Evolutionary conservation across 805 yeast genomes (phyloP).

Genomic region (Debaryomyces maramus): DNA sequence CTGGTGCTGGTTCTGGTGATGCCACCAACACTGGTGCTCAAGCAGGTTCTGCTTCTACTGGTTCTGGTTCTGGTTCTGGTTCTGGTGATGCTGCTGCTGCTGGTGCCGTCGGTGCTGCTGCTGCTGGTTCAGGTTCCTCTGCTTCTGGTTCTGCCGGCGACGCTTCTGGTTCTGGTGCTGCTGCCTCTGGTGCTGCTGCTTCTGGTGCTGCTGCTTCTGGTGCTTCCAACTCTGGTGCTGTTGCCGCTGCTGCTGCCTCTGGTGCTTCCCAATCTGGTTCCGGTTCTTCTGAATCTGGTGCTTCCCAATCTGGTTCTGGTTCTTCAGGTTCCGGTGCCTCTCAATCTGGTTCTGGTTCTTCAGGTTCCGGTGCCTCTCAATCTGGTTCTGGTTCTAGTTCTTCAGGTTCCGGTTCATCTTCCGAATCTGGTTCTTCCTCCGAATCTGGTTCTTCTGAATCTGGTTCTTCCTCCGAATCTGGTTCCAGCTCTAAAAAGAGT

Average conservation of each 20-base stretch:
- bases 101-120: no score
- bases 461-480: slow-evolving; percentile 4
- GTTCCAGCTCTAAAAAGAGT: slow-evolving; percentile 6
- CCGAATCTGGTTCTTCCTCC: background rate
- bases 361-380: background rate
- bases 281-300: slow-evolving; percentile 7
- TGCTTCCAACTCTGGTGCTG: background rate
- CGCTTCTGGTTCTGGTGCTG: background rate
- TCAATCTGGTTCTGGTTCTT: background rate
- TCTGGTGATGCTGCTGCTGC: no score
- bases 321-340: slow-evolving; percentile 14
- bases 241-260: background rate
- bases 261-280: slow-evolving; percentile 5
- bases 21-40: slow-evolving; percentile 4
- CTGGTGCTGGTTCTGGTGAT: slow-evolving; percentile 2
- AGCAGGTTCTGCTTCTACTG: no score
- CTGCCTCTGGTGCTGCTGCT: background rate
- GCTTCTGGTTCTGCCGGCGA: no score
- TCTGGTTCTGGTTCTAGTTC: background rate
- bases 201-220: background rate
- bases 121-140: no score
- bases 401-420: background rate
- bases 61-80: no score
- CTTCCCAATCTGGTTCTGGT: slow-evolving; percentile 12
- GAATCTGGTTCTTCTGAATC: slow-evolving; percentile 6